Conservation (phyloP, 2,329 filamentous ascomycete genomes). For the Talaromyces sp. region DNA sequence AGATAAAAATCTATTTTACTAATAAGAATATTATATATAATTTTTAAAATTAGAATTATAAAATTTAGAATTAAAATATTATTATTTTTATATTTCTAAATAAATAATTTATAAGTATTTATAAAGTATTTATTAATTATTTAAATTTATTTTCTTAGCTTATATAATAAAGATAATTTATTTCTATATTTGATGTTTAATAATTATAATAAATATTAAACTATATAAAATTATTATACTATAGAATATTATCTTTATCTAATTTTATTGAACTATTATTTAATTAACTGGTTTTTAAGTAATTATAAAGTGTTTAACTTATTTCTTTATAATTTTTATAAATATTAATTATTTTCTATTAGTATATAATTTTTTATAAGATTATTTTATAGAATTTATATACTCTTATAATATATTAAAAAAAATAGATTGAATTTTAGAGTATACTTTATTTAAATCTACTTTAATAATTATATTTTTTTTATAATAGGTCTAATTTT, state of each 20-base stretch:
- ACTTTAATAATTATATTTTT: neutral
- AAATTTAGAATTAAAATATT: neutral
- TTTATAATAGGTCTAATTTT: neutral
- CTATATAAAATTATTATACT: no score
- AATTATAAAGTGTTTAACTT: neutral
- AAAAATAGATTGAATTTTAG: neutral
- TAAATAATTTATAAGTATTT: neutral
- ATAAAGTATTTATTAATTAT: neutral
- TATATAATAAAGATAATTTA: neutral
- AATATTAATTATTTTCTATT: neutral
- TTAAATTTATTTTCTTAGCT: neutral
- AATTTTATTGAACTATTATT: neutral
- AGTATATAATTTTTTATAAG: no score
- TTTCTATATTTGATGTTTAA: neutral
- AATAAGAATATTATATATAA: no score
- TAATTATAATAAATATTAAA: neutral
- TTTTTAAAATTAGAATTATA: no score
- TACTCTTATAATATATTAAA: neutral
- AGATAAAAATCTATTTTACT: no score
- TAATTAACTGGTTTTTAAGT: neutral
- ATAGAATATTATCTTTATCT: neutral
- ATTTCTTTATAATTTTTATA: neutral
- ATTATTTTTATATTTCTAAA: neutral
- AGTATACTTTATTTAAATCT: neutral
- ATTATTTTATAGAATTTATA: no score